Evolutionary conservation across 169 alveolate species (phyloP).

Genomic region (Plasmodium chabaudi): DNA sequence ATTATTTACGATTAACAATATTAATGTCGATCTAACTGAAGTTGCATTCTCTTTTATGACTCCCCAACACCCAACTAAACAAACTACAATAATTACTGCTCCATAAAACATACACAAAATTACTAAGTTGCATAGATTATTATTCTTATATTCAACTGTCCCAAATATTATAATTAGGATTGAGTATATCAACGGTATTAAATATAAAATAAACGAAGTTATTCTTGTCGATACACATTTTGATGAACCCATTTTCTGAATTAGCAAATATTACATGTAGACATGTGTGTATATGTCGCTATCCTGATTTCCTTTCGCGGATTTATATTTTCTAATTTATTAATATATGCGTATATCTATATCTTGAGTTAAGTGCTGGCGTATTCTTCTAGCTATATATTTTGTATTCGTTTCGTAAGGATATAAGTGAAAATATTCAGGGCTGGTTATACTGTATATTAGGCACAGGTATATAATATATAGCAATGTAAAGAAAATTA

Average conservation of each 20-base stretch:
- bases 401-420: too few species aligned
- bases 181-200: slow-evolving; percentile 62
- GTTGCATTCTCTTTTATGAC: slow-evolving; percentile 58
- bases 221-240: slow-evolving; percentile 69
- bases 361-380: too few species aligned
- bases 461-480: too few species aligned
- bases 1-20: slow-evolving; percentile 70
- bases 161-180: slow-evolving; percentile 51
- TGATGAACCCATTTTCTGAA: slow-evolving; percentile 71
- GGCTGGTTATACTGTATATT: too few species aligned
- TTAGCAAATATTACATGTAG: not conserved
- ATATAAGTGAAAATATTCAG: too few species aligned
- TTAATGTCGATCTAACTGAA: slow-evolving; percentile 60
- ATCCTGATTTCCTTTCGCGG: not conserved
- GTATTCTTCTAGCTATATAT: too few species aligned
- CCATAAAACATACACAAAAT: slow-evolving; percentile 40
- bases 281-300: not conserved
- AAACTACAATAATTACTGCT: slow-evolving; percentile 35
- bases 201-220: slow-evolving; percentile 55
- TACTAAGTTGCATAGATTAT: slow-evolving; percentile 24
- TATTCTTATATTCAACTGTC: slow-evolving; percentile 37
- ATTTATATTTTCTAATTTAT: too few species aligned
- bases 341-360: too few species aligned
- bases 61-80: slow-evolving; percentile 72
- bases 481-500: not conserved